Base-by-base conservation (phyloP, 352 stramenopile genomes). In the Globisporangium heterothallicum region DNA sequence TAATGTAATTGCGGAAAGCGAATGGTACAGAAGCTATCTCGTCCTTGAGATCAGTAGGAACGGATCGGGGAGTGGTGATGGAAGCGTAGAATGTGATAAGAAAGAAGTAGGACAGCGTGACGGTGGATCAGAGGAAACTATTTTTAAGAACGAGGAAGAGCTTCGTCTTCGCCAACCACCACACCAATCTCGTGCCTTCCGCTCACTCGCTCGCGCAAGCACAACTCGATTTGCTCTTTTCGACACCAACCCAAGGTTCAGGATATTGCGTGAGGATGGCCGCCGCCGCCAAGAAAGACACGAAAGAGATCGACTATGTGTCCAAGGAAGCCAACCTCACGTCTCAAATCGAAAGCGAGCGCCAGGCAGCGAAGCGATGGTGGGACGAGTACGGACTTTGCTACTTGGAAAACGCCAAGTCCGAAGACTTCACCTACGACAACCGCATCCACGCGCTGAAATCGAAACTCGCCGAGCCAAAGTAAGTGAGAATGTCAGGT, bases 291-390 rank as follows among this genome's bases (percentile, higher is more conserved):
- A 85, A 82, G 56, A 70, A 63, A 12, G 71, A 75, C 54, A 46
- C 55, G 14, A 90, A 92, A 56, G 80, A 89, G 65, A 63, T 88
- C 53, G 80, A 92, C 59, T 92, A 89, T 53, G 78, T 92, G 50
- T 88, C 80, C 41, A 88, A 86, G 58, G 61, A 92, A 50, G 78
- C 80, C n/a, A 92, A 92, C 53, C 67, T 87, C 38, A 89, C 80
- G 21, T 58, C 80, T 44, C 80, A 92, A 58, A 89, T 92, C 64
- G 80, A 92, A 62, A 88, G 78, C 56, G 80, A 92, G 50, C 76
- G 72, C 7, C 78, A 80, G 45, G 75, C 78, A 2, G 78, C 78
- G 44, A 92, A 88, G 63, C 74, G 68, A 25, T 92, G 80, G 80
- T 92, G 78, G 78, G 78, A 89, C 49, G 80, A 92, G 55, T 89